Percentiles rank a stretch among this genome's conserved stretches.
Conservation (phyloP, 2,329 filamentous ascomycete genomes). For the Leptosphaerulina australis region DNA sequence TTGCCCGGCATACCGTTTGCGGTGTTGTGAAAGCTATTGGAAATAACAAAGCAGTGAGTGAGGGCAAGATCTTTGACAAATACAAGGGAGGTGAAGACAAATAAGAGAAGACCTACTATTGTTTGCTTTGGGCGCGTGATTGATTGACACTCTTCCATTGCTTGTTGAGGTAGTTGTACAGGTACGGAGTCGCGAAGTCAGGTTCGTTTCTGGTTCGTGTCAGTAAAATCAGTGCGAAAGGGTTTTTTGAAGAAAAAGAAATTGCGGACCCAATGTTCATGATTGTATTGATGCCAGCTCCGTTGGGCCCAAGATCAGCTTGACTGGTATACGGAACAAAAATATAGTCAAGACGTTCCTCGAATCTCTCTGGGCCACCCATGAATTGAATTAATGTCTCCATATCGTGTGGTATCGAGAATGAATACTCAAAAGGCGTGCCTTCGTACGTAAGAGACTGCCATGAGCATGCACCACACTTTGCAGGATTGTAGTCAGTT, state of each 20-base stretch:
- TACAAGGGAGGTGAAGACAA: no score
- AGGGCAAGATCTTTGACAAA: not conserved
- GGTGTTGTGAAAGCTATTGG: conserved; percentile 25
- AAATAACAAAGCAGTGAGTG: conserved; percentile 6
- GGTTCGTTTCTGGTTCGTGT: conserved; percentile 63
- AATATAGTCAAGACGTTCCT: conserved; percentile 47
- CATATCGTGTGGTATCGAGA: conserved; percentile 49
- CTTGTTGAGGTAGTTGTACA: conserved; percentile 53
- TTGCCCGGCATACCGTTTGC: conserved; percentile 51
- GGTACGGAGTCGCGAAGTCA: conserved; percentile 67
- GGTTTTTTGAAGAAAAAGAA: no score
- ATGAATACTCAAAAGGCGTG: conserved; percentile 50
- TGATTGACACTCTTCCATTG: conserved; percentile 48
- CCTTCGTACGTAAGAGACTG: conserved; percentile 47
- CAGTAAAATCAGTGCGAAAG: not conserved
- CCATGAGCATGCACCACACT: conserved; percentile 48
- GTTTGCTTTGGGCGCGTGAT: conserved; percentile 35
- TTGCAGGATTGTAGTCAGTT: conserved; percentile 45
- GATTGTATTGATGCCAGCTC: conserved; percentile 57
- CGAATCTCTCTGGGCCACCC: conserved; percentile 43
- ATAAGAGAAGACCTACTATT: conserved; percentile 34
- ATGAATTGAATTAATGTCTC: conserved; percentile 47
- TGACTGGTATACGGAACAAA: conserved; percentile 44
- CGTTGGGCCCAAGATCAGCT: conserved; percentile 44
- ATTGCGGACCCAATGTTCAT: conserved; percentile 43